phyloP scores from a whole-genome alignment of 73 alveolate genomes.

The Paramecium pentaurelia region DNA sequence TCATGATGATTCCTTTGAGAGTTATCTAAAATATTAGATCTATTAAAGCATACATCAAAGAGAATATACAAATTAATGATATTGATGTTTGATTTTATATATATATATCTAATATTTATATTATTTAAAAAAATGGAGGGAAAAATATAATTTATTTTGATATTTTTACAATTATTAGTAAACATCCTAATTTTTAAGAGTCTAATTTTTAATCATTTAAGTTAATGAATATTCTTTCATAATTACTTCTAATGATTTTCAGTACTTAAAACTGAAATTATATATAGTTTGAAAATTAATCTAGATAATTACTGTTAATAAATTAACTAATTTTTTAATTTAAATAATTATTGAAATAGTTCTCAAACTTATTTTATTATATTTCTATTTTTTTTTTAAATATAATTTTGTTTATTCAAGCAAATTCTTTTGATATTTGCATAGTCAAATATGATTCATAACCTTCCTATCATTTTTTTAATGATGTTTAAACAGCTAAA shows the following conservation, averaged over 20 bases:
- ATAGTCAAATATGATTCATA: no score
- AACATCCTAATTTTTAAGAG: not conserved
- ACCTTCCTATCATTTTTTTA: no score
- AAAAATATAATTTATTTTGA: not conserved
- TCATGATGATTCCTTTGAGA: conserved; percentile 55
- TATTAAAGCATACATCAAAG: conserved; percentile 37
- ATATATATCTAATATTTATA: not conserved
- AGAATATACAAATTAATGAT: conserved; percentile 19
- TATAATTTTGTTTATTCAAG: no score
- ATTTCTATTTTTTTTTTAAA: no score
- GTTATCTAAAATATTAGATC: conserved; percentile 49
- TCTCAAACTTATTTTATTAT: no score
- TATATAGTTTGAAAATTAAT: no score
- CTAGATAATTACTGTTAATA: no score
- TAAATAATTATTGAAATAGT: no score
- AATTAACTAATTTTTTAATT: no score
- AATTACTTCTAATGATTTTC: not conserved
- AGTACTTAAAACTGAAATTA: not conserved
- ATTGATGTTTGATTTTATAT: not conserved
- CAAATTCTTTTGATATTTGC: no score
- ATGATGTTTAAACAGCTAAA: no score
- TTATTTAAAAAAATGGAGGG: not conserved
- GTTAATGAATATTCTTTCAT: not conserved
- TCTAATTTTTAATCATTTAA: not conserved
- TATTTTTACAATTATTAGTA: not conserved